Evolutionary conservation across 345 rosid species (phyloP).

Genomic region (Gossypium anomalum): DNA sequence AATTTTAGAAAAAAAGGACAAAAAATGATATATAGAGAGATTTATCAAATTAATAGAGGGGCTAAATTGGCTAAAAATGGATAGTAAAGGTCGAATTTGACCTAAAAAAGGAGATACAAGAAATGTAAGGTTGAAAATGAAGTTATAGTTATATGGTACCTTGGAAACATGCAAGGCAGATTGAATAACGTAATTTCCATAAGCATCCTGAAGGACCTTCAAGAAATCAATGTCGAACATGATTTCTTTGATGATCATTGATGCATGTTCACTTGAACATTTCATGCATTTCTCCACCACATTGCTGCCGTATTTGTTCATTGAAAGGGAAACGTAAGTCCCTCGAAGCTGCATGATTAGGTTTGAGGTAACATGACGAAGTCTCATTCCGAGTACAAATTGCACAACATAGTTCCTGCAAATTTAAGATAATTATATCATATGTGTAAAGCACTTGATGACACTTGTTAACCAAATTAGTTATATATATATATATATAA

Average conservation of each 20-base stretch:
- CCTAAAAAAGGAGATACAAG: neutral
- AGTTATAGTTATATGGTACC: constrained; percentile 16
- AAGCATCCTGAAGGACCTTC: constrained; percentile 23
- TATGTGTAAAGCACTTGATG: too few species aligned
- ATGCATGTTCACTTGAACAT: constrained; percentile 9
- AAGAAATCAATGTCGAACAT: constrained; percentile 7
- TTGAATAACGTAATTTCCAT: constrained; percentile 44
- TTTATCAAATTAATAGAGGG: too few species aligned
- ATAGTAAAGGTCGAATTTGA: too few species aligned
- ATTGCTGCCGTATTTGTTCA: constrained; percentile 38
- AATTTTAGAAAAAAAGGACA: too few species aligned
- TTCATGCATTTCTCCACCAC: constrained; percentile 49
- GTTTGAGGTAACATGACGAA: constrained; percentile 5
- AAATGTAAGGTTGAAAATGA: neutral
- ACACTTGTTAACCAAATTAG: too few species aligned
- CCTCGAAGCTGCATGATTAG: constrained; percentile 20
- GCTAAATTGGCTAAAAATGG: too few species aligned
- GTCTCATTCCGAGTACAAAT: constrained; percentile 18
- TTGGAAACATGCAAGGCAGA: constrained; percentile 19
- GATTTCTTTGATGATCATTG: constrained; percentile 27
- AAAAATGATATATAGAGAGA: too few species aligned
- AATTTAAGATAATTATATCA: neutral
- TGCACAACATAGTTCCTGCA: constrained; percentile 54
- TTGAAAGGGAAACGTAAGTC: constrained; percentile 21
- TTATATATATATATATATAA: too few species aligned